Conservation (phyloP, 192 early-diverging fungal species). For the Mortierella alpina region DNA sequence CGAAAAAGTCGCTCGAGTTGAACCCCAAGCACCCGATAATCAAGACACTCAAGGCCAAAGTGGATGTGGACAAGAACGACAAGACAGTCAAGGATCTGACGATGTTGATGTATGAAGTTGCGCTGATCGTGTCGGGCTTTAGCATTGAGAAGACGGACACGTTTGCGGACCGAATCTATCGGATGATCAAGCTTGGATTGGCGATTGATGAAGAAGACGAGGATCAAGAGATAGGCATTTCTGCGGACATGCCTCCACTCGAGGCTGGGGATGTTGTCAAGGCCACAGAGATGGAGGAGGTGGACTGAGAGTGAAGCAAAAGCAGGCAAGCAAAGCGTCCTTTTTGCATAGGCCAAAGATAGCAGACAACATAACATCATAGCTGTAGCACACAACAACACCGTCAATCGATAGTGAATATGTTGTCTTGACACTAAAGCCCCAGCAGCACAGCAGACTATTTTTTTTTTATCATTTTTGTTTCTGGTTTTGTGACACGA, state of each 20-base stretch:
- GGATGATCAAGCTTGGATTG: slow-evolving; percentile 99
- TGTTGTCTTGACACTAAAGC: no score
- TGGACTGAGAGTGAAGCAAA: slow-evolving; percentile 3
- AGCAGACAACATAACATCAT: no score
- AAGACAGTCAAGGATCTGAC: slow-evolving; percentile 98
- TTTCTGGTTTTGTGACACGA: no score
- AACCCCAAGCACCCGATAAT: slow-evolving; percentile 97
- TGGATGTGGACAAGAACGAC: slow-evolving; percentile 96
- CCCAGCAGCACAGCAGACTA: no score
- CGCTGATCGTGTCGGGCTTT: slow-evolving; percentile 97
- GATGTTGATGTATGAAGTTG: slow-evolving; percentile 94
- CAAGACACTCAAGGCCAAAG: slow-evolving; percentile 92
- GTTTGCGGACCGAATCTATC: slow-evolving; percentile 95
- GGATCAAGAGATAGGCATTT: not conserved
- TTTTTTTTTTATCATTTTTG: no score
- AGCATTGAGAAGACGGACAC: slow-evolving; percentile 93
- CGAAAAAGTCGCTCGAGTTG: slow-evolving; percentile 99
- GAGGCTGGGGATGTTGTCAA: slow-evolving; percentile 7
- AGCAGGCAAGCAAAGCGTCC: no score
- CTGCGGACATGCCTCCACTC: slow-evolving; percentile 12
- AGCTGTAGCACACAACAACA: no score
- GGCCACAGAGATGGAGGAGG: slow-evolving; percentile 26
- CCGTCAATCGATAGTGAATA: no score
- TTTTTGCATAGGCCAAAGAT: no score
- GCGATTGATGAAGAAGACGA: slow-evolving; percentile 90